These are phyloP conservation scores for Suhomyces vadensis DNA, from an alignment of 805 yeast genomes.

Conservation along the genomic window DNA sequence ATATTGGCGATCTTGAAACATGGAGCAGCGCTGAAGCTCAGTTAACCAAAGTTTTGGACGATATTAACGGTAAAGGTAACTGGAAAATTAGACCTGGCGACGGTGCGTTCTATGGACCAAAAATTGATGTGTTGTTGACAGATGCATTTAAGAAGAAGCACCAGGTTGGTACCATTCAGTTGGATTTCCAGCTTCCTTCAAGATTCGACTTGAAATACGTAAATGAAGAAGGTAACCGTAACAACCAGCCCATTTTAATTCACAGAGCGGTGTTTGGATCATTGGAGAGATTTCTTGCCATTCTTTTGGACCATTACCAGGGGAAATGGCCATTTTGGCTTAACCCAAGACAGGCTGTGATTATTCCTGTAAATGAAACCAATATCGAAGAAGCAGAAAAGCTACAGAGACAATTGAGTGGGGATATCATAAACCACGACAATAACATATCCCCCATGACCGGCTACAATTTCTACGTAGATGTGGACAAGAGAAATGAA, in stretches of 20 bases:
- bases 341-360: conserved; percentile 84
- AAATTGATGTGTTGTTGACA: conserved; percentile 80
- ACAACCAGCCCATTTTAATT: conserved; percentile 83
- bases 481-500: conserved; percentile 71
- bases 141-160: conserved; percentile 82
- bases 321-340: conserved; percentile 99
- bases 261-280: conserved; percentile 97
- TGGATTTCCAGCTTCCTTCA: conserved; percentile 91
- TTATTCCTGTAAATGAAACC: conserved; percentile 73
- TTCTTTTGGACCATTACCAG: conserved; percentile 81
- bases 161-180: conserved; percentile 93
- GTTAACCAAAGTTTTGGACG: conserved; percentile 58
- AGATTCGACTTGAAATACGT: conserved; percentile 75
- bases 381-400: conserved; percentile 57
- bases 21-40: conserved; percentile 84
- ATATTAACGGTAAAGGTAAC: conserved; percentile 43
- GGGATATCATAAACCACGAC: conserved; percentile 37
- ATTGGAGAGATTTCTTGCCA: conserved; percentile 87
- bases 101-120: conserved; percentile 97
- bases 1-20: conserved; percentile 69
- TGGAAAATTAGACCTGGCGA: conserved; percentile 89
- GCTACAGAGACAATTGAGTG: conserved; percentile 47
- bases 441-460: conserved; percentile 54
- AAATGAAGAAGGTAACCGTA: conserved; percentile 46
- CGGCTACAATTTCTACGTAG: conserved; percentile 66